phyloP scores from a whole-genome alignment of 106 monocot species.

The Dactylorhiza incarnata region DNA sequence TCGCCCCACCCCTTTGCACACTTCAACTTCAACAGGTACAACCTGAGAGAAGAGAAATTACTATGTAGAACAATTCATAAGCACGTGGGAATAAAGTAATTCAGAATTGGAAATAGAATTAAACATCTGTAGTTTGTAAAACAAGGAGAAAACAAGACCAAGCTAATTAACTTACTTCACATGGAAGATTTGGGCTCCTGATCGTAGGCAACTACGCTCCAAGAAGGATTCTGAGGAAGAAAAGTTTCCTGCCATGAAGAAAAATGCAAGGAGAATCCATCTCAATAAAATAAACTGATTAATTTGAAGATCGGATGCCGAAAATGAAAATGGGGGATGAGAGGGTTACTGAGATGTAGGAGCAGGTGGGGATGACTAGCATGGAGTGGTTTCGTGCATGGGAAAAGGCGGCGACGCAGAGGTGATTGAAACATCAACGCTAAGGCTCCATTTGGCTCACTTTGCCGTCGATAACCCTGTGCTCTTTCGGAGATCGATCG shows the following conservation, averaged over 20 bases:
- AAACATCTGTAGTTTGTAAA: no score
- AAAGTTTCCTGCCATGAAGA: constrained; percentile 12
- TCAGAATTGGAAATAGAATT: not conserved
- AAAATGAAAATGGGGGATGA: not conserved
- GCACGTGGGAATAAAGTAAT: not conserved
- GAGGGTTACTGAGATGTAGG: constrained; percentile 65
- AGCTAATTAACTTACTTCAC: constrained; percentile 4
- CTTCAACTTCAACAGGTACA: no score
- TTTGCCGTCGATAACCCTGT: no score
- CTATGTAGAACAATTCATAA: no score
- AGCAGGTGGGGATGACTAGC: constrained; percentile 81
- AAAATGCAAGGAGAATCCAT: not conserved
- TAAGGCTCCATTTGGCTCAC: no score
- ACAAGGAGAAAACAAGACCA: not conserved
- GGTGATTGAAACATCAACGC: no score
- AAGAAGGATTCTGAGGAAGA: constrained; percentile 3
- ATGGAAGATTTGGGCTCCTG: constrained; percentile 1
- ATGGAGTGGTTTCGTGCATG: constrained; percentile 53
- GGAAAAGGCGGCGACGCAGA: constrained; percentile 70
- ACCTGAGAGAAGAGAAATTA: no score
- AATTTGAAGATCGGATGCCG: not conserved
- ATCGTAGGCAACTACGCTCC: not conserved
- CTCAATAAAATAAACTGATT: not conserved
- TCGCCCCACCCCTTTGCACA: no score
- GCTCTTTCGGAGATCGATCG: no score